These are phyloP conservation scores for Canariomyces notabilis DNA, from an alignment of 2,329 filamentous ascomycete genomes.

Conservation along the genomic window DNA sequence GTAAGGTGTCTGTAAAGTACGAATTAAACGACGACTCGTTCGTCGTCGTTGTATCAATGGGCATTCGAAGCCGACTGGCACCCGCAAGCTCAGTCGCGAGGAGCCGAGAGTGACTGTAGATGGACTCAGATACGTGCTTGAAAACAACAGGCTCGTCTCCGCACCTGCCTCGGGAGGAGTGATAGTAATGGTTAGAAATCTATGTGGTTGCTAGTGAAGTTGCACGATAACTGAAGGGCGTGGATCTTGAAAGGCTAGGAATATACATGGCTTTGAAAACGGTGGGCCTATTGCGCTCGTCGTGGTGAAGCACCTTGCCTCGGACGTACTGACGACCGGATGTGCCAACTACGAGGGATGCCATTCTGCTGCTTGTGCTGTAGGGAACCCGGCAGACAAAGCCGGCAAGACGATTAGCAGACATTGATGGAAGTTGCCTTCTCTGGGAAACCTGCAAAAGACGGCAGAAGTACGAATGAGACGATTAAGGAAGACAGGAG, in stretches of 20 bases:
- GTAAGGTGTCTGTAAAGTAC: background rate
- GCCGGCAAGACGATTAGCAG: background rate
- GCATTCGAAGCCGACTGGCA: constrained; percentile 4
- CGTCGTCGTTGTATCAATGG: background rate
- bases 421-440: background rate
- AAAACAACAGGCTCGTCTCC: constrained; percentile 3
- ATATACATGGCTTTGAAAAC: constrained; percentile 2
- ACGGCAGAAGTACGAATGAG: no score
- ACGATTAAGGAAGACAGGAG: no score
- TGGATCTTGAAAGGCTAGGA: background rate
- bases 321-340: constrained; percentile 2
- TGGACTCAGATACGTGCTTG: background rate
- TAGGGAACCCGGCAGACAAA: background rate
- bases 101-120: background rate
- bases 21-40: constrained; percentile 1
- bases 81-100: constrained; percentile 3
- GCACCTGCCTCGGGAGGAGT: no score
- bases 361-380: constrained; percentile 1
- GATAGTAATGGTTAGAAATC: background rate
- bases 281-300: background rate
- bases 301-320: constrained; percentile 1
- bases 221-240: background rate
- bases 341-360: constrained; percentile 1
- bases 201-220: background rate
- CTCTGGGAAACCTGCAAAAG: no score